phyloP scores from a whole-genome alignment of 2,329 filamentous ascomycete species.

The Didymella sp. region DNA sequence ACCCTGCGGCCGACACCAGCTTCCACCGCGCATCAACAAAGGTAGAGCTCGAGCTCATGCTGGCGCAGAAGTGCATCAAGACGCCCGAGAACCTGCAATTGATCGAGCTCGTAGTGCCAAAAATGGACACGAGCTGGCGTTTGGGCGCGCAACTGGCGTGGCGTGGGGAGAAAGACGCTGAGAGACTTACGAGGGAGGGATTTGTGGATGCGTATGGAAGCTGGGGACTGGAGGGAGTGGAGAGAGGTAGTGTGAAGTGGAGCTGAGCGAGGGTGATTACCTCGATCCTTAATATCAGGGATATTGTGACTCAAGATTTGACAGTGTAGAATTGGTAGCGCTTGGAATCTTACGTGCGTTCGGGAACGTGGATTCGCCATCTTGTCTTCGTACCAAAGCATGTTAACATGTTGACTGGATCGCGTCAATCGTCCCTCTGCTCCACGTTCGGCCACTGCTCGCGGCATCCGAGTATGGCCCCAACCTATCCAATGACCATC shows the following conservation, averaged over 20 bases:
- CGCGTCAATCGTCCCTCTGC: no score
- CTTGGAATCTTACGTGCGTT: no score
- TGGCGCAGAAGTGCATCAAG: conserved; percentile 40
- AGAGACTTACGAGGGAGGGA: conserved; percentile 50
- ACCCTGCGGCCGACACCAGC: conserved; percentile 34
- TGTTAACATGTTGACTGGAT: no score
- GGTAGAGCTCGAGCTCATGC: conserved; percentile 47
- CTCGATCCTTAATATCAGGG: no score
- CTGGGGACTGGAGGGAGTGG: conserved; percentile 38
- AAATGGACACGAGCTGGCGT: conserved; percentile 51
- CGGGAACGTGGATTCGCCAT: no score
- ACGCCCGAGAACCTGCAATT: conserved; percentile 48
- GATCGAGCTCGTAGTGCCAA: conserved; percentile 51
- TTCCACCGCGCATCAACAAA: conserved; percentile 51
- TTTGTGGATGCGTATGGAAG: conserved; percentile 47
- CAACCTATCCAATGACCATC: no score
- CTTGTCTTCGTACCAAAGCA: no score
- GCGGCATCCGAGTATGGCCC: no score
- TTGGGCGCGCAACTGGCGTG: conserved; percentile 46
- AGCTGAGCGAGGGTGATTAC: conserved; percentile 9
- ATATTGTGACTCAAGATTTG: no score
- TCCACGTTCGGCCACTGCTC: no score
- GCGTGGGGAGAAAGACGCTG: conserved; percentile 44
- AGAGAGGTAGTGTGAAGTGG: conserved; percentile 36
- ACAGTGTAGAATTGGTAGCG: no score